A percentile compares a stretch with the other conserved stretches of the same genome.
phyloP scores from a whole-genome alignment of 495 filamentous ascomycete species.

The Hyaloscypha bicolor region DNA sequence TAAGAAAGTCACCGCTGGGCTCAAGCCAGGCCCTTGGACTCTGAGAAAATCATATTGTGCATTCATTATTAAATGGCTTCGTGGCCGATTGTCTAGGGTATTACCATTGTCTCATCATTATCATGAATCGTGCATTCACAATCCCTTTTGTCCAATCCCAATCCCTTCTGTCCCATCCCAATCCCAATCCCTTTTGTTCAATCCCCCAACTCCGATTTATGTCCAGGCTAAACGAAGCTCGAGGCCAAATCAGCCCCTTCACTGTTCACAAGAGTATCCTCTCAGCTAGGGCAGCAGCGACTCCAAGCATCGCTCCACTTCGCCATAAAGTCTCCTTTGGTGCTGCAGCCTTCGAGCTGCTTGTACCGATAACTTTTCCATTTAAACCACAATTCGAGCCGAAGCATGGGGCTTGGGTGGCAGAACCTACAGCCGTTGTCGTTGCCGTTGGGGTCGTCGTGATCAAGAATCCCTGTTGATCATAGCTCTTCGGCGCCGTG shows the following conservation, averaged over 20 bases:
- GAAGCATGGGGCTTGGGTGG: neutral
- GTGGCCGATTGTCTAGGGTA: neutral
- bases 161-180: neutral
- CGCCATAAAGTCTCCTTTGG: slow-evolving; percentile 16
- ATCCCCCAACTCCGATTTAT: slow-evolving; percentile 4
- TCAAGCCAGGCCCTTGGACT: neutral
- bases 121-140: neutral
- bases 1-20: too few species aligned
- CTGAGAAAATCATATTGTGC: neutral
- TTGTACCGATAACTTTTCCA: slow-evolving; percentile 21
- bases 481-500: slow-evolving; percentile 23
- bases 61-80: neutral
- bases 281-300: slow-evolving; percentile 6
- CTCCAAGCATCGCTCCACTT: slow-evolving; percentile 3
- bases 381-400: slow-evolving; percentile 1
- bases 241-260: neutral
- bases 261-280: slow-evolving; percentile 8
- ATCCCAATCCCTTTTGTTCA: neutral
- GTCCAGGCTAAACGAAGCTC: neutral
- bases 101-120: neutral
- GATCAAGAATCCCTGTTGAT: slow-evolving; percentile 27
- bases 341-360: slow-evolving; percentile 14
- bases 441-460: neutral
- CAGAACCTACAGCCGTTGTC: neutral
- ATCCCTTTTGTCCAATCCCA: neutral